A percentile compares a stretch with the other conserved stretches of the same genome.
phyloP scores from a whole-genome alignment of 352 stramenopile species.

The Globisporangium parvum region DNA sequence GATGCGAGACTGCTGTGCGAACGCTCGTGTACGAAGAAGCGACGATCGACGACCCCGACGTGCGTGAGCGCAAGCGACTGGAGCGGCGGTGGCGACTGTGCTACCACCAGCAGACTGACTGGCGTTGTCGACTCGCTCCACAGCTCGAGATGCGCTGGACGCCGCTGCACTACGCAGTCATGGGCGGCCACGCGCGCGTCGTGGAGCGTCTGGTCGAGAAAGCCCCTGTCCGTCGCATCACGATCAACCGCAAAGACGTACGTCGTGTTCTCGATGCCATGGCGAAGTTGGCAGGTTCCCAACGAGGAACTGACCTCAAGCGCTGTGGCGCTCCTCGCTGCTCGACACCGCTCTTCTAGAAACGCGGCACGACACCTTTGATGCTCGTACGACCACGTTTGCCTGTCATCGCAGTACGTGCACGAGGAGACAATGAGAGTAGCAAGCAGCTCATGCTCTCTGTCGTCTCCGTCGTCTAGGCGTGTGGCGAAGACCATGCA shows the following conservation, averaged over 20 bases:
- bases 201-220: slow-evolving; percentile 54
- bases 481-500: slow-evolving; percentile 66
- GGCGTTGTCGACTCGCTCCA: not conserved
- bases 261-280: slow-evolving; percentile 1
- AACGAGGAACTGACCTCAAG: not conserved
- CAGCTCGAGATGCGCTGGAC: slow-evolving; percentile 79
- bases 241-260: slow-evolving; percentile 76
- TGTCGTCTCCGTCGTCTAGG: slow-evolving; percentile 20
- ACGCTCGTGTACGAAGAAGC: slow-evolving; percentile 66
- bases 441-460: not conserved
- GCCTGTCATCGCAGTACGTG: not conserved
- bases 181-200: slow-evolving; percentile 59
- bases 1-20: slow-evolving; percentile 40
- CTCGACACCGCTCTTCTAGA: slow-evolving; percentile 21
- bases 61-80: slow-evolving; percentile 16
- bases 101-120: not conserved
- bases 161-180: slow-evolving; percentile 72
- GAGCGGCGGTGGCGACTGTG: not conserved
- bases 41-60: slow-evolving; percentile 73
- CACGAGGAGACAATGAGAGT: not conserved
- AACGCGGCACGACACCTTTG: slow-evolving; percentile 66
- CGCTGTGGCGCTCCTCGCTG: not conserved
- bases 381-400: slow-evolving; percentile 46
- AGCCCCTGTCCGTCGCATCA: slow-evolving; percentile 65
- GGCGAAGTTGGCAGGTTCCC: not conserved